Evolutionary conservation across 139 green algal genomes (phyloP), one percentile per base, ranked within the genome.

Genomic region (Dunaliella sp.): DNA sequence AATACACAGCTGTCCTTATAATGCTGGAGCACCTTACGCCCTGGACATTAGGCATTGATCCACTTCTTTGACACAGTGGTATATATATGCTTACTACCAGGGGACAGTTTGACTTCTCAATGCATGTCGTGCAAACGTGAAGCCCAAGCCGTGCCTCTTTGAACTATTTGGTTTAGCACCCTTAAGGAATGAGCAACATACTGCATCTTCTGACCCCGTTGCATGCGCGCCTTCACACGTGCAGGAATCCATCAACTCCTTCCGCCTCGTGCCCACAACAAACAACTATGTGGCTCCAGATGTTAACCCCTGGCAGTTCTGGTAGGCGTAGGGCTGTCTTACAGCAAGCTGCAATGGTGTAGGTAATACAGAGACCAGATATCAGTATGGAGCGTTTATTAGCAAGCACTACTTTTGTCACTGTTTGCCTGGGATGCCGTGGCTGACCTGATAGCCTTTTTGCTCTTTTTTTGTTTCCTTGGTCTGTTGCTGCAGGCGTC

Each of bases 281-380:
- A 78, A 86, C 2, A 85, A 83, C 21, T 97, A 95, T 86, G 93
- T 96, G 0, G 83, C 93, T 1, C 95, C 95, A 1, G 92, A 97
- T 28, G 36, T 65, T 1, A 59, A 32, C 21, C 78, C 78, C 3
- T 83, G 78, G 78, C 33, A 58, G 35, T 83, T 83, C 36, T 83
- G 78, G 78, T 83, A 38, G n/a, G n/a, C n/a, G n/a, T n/a, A n/a
- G n/a, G n/a, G n/a, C n/a, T n/a, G n/a, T n/a, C n/a, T n/a, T n/a
- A n/a, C n/a, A n/a, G n/a, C n/a, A n/a, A n/a, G n/a, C n/a, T n/a
- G n/a, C n/a, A n/a, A n/a, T n/a, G n/a, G n/a, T n/a, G n/a, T n/a
- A n/a, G n/a, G n/a, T n/a, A n/a, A n/a, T n/a, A n/a, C n/a, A n/a
- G n/a, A n/a, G n/a, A n/a, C n/a, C n/a, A n/a, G n/a, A n/a, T n/a